Conservation (phyloP, 1,139 yeast species). For the Yamadazyma triangularis region DNA sequence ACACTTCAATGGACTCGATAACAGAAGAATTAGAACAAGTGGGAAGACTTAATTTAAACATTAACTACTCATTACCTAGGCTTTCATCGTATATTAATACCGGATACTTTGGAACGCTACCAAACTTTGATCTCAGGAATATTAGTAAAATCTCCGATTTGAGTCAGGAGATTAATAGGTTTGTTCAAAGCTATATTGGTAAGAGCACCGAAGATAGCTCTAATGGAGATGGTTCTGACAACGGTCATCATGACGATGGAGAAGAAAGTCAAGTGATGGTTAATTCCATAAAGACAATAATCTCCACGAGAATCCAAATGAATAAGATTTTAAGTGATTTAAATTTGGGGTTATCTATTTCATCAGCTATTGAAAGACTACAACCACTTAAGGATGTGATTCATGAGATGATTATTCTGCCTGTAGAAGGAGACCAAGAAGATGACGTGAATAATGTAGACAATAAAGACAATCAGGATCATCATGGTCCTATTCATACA, state of each 20-base stretch:
- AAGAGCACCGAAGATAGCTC: too few species aligned
- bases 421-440: constrained; percentile 38
- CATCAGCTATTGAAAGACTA: constrained; percentile 52
- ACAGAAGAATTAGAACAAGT: constrained; percentile 14
- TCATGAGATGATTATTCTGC: constrained; percentile 45
- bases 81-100: constrained; percentile 1
- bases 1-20: constrained; percentile 10
- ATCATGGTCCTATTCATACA: too few species aligned
- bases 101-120: constrained; percentile 1
- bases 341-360: constrained; percentile 46
- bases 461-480: too few species aligned
- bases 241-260: constrained; percentile 1
- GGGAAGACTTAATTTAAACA: constrained; percentile 8
- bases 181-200: constrained; percentile 6
- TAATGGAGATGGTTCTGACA: neutral
- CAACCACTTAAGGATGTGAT: constrained; percentile 52
- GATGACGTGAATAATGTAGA: constrained; percentile 8
- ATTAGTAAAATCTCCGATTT: constrained; percentile 8
- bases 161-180: constrained; percentile 8
- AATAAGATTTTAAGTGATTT: constrained; percentile 47
- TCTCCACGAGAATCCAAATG: constrained; percentile 45
- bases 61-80: constrained; percentile 2
- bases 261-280: constrained; percentile 3
- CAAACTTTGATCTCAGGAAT: constrained; percentile 7
- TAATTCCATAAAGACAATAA: constrained; percentile 23